Base-by-base conservation (phyloP, 2,329 filamentous ascomycete genomes). In the Fusarium buxicola region DNA sequence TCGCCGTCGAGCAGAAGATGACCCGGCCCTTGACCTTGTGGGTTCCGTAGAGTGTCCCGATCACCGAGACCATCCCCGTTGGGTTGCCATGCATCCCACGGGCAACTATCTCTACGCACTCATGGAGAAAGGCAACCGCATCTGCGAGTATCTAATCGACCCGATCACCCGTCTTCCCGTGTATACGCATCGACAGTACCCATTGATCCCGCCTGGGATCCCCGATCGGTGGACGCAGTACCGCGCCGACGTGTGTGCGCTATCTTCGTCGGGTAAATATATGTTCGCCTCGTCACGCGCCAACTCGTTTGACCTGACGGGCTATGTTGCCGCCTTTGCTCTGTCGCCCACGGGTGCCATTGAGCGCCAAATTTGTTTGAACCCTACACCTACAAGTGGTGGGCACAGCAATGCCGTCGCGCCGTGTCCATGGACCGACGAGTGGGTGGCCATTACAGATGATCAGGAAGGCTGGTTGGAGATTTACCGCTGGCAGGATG, bases 381-480 rank as follows among this genome's bases (percentile, higher is more conserved):
- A 92, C 72, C 92, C 92, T 0, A 96, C 92, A 3, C 91, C 92
- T 3, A 96, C 92, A 3, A 94, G 91, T 72, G 92, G 92, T 40
- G 92, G 92, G 0, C 92, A 96, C 76, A 93, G 90, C 60, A 96
- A 96, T 72, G 92, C 92, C 0, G 91, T 96, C n/a, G 85, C 86
- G 55, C 92, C 92, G 1, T 92, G 90, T 73, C 89, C 91, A 58
- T 96, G 91, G 86, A 90, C 82, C 58, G 92, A 96, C 70, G 92
- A 96, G 77, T 96, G 91, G 91, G 71, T 96, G n/a, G 92, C 92
- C 15, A 83, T 96, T 68, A 95, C 91, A 8, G 92, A 96, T 71
- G 92, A 96, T 72, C 90, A 96, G 79, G 87, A 93, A 67, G 92
- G 92, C 7, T 94, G 90, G 80, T 78, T 96, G 16, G 92, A 96